Evolutionary conservation across 2,329 filamentous ascomycete species (phyloP).

Genomic region (Penicillium fuscoglaucum): DNA sequence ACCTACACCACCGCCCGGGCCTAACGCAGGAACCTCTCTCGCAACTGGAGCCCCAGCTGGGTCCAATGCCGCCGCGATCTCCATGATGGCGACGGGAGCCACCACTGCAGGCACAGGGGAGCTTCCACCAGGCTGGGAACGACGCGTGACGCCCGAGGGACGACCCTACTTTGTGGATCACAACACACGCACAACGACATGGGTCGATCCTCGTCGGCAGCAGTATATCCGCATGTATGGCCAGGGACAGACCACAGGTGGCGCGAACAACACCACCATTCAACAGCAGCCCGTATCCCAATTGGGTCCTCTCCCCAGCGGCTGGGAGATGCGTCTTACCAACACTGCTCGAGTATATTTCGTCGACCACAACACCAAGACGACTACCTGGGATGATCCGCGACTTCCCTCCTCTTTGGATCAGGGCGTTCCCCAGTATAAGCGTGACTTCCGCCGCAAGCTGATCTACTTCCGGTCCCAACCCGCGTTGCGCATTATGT

Average conservation of each 20-base stretch:
- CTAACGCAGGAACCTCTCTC: constrained; percentile 28
- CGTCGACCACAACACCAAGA: constrained; percentile 99
- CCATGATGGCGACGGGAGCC: constrained; percentile 92
- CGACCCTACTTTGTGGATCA: constrained; percentile 97
- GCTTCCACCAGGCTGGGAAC: constrained; percentile 93
- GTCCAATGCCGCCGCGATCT: constrained; percentile 58
- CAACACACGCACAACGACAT: constrained; percentile 95
- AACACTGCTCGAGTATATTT: constrained; percentile 98
- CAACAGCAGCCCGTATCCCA: constrained; percentile 98
- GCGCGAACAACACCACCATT: constrained; percentile 73
- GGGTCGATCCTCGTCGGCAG: constrained; percentile 95
- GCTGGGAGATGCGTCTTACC: constrained; percentile 99
- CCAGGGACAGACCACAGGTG: constrained; percentile 63
- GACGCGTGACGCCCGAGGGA: constrained; percentile 91
- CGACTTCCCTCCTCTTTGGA: constrained; percentile 92
- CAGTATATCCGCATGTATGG: constrained; percentile 99
- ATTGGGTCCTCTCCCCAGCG: constrained; percentile 88
- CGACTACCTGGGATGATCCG: constrained; percentile 98
- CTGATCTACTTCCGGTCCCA: constrained; percentile 99
- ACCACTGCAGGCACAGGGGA: constrained; percentile 94
- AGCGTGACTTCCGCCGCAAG: constrained; percentile 97
- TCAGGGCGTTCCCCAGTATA: constrained; percentile 98
- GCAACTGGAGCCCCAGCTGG: constrained; percentile 41
- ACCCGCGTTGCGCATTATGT: constrained; percentile 90
- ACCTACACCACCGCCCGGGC: constrained; percentile 48